Conservation (phyloP, 192 early-diverging fungal genomes). For the Backusella tuberculispora region DNA sequence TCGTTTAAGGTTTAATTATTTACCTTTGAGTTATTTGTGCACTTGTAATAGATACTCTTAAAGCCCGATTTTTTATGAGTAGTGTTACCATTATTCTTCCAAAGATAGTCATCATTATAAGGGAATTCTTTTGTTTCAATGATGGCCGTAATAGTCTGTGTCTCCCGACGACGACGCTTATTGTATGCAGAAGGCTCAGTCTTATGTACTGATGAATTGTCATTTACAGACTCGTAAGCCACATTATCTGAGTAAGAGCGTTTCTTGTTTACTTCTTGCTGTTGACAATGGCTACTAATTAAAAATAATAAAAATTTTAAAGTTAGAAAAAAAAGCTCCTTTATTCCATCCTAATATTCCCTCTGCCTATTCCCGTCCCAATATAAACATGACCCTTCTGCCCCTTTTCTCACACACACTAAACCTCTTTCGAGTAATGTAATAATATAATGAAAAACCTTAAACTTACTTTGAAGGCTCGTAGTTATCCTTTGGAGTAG, state of each 20-base stretch:
- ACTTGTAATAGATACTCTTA: constrained; percentile 46
- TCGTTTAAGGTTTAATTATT: constrained; percentile 19
- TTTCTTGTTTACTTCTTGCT: neutral
- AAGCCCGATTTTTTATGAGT: constrained; percentile 40
- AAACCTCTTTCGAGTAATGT: neutral
- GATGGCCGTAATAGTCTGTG: constrained; percentile 59
- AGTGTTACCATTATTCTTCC: constrained; percentile 46
- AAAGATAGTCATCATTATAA: constrained; percentile 42
- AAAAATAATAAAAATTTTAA: neutral
- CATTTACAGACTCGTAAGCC: neutral
- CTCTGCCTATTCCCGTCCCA: neutral
- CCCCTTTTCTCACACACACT: neutral
- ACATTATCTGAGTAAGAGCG: neutral
- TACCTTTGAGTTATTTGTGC: constrained; percentile 45
- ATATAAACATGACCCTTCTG: neutral
- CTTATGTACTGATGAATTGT: neutral
- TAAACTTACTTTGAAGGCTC: constrained; percentile 15
- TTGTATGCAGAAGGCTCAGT: constrained; percentile 11
- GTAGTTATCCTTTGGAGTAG: constrained; percentile 8
- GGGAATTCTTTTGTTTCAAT: constrained; percentile 48
- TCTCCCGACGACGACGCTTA: constrained; percentile 59
- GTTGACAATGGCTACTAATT: neutral
- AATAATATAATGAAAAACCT: neutral
- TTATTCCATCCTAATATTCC: neutral
- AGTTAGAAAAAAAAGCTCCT: neutral